Evolutionary conservation across 345 rosid species (phyloP), one percentile per base, ranked within the genome.

Genomic region (Sapria himalayana): DNA sequence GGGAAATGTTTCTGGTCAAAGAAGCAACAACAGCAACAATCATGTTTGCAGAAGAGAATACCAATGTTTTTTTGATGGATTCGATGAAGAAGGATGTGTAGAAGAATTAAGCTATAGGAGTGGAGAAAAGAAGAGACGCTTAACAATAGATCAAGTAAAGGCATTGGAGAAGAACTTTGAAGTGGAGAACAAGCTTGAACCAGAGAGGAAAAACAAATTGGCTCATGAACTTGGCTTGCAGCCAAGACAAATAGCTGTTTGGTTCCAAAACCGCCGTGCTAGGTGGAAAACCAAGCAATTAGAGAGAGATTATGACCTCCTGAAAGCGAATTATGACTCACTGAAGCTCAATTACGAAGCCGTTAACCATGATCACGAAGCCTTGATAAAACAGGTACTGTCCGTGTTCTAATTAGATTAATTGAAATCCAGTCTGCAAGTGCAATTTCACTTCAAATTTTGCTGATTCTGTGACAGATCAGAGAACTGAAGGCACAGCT

Each of bases 231-330:
- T 81, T 15, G 91, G 85, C 1, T 43, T 81, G 49, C 91, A 81
- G 33, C 94, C 94, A 0, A 69, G 94, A 44, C 94, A 81, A 55
- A 91, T 81, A 1, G 94, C 91, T 5, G 85, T 81, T 29, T 81
- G 94, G 94, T 81, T 78, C 41, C 91, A 81, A 37, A 81, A 81
- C 70, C 81, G 91, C 19, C 81, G 93, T 21, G 93, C 93, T 3
- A 58, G 91, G 19, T 81, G 91, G 85, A 81, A 81, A 46, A 81
- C 85, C 42, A 81, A 77, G 57, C 89, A 81, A 43, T 51, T 81
- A 14, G 81, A 81, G 45, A 64, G 71, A 50, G 91, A 81, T 38
- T 81, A 78, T 22, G 70, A 69, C 4, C 22, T 56, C 33, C 77
- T 81, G 3, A 78, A 81, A 43, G 33, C 57, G 49, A 62, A 49